These are phyloP conservation scores for Rhynchosporium agropyri DNA, from an alignment of 2,329 filamentous ascomycete species.

Conservation along the genomic window DNA sequence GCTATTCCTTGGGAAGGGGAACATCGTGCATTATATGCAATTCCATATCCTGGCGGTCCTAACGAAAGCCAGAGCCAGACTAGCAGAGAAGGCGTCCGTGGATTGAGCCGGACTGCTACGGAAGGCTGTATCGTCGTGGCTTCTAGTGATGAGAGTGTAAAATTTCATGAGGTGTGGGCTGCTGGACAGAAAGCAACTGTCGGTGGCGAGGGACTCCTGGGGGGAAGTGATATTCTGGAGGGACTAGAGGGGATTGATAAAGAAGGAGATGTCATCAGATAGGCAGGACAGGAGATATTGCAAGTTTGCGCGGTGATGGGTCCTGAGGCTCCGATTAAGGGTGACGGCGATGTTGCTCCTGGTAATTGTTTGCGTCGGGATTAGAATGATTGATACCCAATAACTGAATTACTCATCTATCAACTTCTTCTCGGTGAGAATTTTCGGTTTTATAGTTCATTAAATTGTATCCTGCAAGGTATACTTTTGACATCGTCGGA, in stretches of 20 bases:
- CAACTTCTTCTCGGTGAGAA: not conserved
- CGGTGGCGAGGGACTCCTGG: conserved; percentile 63
- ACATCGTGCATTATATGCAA: conserved; percentile 81
- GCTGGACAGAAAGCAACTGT: conserved; percentile 58
- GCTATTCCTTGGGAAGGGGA: conserved; percentile 83
- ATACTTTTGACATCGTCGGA: too few species aligned
- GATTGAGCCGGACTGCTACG: conserved; percentile 58
- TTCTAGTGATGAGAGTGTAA: conserved; percentile 87
- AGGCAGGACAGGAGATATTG: not conserved
- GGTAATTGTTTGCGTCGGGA: not conserved
- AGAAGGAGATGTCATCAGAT: conserved; percentile 65
- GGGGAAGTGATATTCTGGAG: conserved; percentile 85
- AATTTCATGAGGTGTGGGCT: conserved; percentile 96
- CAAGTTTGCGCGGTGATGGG: not conserved
- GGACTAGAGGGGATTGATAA: conserved; percentile 78
- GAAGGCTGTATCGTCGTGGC: conserved; percentile 91
- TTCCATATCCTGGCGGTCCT: conserved; percentile 74
- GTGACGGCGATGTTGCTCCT: not conserved
- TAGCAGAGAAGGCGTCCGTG: conserved; percentile 53
- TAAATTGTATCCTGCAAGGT: too few species aligned
- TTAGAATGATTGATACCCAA: not conserved
- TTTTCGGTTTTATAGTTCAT: not conserved
- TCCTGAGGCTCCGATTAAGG: not conserved
- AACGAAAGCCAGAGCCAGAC: conserved; percentile 38
- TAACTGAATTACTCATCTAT: not conserved